A percentile compares a stretch with the other conserved stretches of the same genome.
phyloP scores from a whole-genome alignment of 257 asterid species.

The Pogostemon cablin region DNA sequence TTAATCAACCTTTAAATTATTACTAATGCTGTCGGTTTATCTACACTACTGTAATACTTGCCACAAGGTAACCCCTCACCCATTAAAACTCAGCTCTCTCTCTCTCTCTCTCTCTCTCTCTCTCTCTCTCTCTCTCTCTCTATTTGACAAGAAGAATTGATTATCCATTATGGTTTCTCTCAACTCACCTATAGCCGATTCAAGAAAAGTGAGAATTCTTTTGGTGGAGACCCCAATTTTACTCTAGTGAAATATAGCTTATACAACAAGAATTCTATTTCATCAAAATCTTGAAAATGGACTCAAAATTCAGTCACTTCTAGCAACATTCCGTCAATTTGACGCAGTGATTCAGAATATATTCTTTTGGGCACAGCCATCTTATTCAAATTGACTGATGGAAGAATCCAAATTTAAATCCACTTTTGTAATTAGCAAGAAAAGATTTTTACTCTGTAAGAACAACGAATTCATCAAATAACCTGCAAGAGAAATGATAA shows the following conservation, averaged over 20 bases:
- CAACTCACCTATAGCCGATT: slow-evolving; percentile 95
- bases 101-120: too few relatives aligned
- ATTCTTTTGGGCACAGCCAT: slow-evolving; percentile 31
- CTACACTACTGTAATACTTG: too few relatives aligned
- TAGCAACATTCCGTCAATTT: background rate
- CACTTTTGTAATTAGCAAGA: slow-evolving; percentile 37
- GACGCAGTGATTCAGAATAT: slow-evolving; percentile 30
- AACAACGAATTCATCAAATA: slow-evolving; percentile 12
- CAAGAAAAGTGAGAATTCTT: slow-evolving; percentile 97
- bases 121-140: too few relatives aligned
- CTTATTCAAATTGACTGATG: background rate
- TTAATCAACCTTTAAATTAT: too few relatives aligned
- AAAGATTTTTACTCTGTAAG: slow-evolving; percentile 24
- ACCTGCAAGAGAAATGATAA: background rate
- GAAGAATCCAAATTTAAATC: slow-evolving; percentile 19
- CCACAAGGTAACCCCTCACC: too few relatives aligned
- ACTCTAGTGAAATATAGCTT: slow-evolving; percentile 90
- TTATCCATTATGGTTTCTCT: too few relatives aligned
- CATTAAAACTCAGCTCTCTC: too few relatives aligned
- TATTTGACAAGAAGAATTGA: too few relatives aligned
- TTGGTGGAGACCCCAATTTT: slow-evolving; percentile 84
- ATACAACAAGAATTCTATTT: slow-evolving; percentile 33
- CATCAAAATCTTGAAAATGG: background rate
- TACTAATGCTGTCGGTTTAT: too few relatives aligned
- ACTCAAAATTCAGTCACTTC: background rate